Evolutionary conservation across 176 grass and related monocot species (phyloP), one percentile per base, ranked within the genome.

Genomic region (Eremochloa ophiuroides): DNA sequence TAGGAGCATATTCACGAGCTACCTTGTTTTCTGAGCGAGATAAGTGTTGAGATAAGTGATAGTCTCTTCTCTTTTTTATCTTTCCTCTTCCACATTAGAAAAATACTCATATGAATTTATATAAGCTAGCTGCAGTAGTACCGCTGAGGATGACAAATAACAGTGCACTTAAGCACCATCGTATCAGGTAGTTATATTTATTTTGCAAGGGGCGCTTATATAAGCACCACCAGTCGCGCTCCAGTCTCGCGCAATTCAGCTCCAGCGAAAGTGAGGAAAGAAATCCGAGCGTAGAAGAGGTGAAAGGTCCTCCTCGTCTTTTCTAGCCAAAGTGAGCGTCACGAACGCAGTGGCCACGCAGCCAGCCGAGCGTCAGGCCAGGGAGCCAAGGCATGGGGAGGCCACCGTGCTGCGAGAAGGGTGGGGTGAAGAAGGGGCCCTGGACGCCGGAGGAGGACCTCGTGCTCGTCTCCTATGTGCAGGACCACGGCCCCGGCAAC

Each of bases 401-500:
- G 84, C 79, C 83, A 39, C 89, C 92, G 71, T 94, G 86, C 71
- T 94, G 89, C 84, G 89, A 89, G 22, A 91, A 87, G 69, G 75
- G 16, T 39, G 91, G 78, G 30, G 78, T 93, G 82, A 93, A 93
- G 85, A 93, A 93, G 83, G 91, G 91, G 26, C 92, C 92, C 2
- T 94, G 92, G 92, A 94, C 89, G 62, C 92, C 92, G 38, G 92
- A 94, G 70, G 92, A 94, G 88, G 92, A 94, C 63, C 92, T 94
- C 80, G 43, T 91, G 65, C 88, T 94, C 51, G 92, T 94, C 33
- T 88, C 86, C 65, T 91, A 94, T 80, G 80, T 94, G 46, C 92
- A 94, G 68, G 89, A 94, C 8, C 75, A 94, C 60, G 92, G 89
- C 0, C 86, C 92, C 9, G 86, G 86, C 3, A 94, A 94, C 85